Conservation (phyloP, 176 grass and related monocot species). For the Oryza punctata region DNA sequence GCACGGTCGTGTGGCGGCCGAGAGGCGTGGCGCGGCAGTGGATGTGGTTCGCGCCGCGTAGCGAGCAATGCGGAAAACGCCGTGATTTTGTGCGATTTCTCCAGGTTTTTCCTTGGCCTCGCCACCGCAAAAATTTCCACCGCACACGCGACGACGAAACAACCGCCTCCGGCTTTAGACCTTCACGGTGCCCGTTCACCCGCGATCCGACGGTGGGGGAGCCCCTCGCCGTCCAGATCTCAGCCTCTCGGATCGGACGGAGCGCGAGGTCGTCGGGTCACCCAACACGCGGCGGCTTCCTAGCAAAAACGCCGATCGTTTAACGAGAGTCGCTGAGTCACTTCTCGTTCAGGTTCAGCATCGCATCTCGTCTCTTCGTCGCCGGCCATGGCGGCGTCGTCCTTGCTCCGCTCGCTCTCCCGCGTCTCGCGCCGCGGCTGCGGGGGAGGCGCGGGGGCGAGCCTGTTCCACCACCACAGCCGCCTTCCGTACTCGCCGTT, state of each 20-base stretch:
- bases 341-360: conserved; percentile 22
- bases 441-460: neutral
- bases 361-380: conserved; percentile 16
- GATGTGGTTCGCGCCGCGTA: conserved; percentile 36
- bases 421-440: conserved; percentile 19
- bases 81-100: neutral
- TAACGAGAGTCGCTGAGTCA: neutral
- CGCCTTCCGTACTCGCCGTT: neutral
- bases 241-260: conserved; percentile 25
- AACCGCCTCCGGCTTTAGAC: neutral
- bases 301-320: neutral
- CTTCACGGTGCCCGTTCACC: neutral
- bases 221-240: neutral
- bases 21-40: conserved; percentile 37
- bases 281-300: neutral
- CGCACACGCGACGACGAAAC: conserved; percentile 15
- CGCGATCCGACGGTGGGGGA: conserved; percentile 17
- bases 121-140: neutral
- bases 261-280: neutral
- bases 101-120: neutral
- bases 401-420: conserved; percentile 42
- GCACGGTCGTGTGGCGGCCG: conserved; percentile 43
- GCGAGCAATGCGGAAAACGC: neutral
- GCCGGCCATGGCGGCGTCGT: conserved; percentile 43
- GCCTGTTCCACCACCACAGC: neutral